Evolutionary conservation across 768 basidiomycete genomes (phyloP), one percentile per base, ranked within the genome.

Genomic region (Serendipita indica): DNA sequence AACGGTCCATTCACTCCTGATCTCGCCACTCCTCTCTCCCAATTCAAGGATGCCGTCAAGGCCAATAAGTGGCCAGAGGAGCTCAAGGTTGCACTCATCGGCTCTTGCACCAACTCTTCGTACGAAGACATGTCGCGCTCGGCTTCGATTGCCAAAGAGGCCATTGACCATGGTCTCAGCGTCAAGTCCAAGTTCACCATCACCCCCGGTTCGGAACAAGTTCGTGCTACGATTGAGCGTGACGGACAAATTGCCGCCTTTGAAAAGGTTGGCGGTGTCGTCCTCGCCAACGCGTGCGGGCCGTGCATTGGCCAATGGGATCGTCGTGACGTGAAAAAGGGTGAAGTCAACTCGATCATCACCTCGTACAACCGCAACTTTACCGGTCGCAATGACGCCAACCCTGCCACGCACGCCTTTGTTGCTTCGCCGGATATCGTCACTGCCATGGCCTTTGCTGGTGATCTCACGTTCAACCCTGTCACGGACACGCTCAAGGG

Each of bases 321-420:
- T 74, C 79, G 96, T 69, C 75, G 82, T 67, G 96, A 99, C 65
- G 89, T 98, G 54, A 84, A 89, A 80, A 98, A 90, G 81, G 96
- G 94, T 67, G 89, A 88, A 66, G 75, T 79, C 65, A 99, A 98
- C 81, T 94, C 96, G 43, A 99, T 98, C 77, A 89, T 99, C 73
- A 94, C 94, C 57, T 97, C 93, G 18, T 99, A 99, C 81, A 99
- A 99, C 83, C 93, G 96, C 71, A 99, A 99, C 84, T 99, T 99
- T 77, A 98, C 96, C 64, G 96, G 94, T 60, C 91, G 96, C 69
- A 99, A 99, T 72, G 96, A 98, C 67, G 93, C 96, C 66, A 98
- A 99, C 81, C 92, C 94, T 20, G 92, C 92, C 62, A 99, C 96
- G 32, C 96, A 98, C 72, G 89, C 90, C 52, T 94, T 93, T 68